Base-by-base conservation (phyloP, 208 protist genomes). In the Kentomonas sorsogonicus region DNA sequence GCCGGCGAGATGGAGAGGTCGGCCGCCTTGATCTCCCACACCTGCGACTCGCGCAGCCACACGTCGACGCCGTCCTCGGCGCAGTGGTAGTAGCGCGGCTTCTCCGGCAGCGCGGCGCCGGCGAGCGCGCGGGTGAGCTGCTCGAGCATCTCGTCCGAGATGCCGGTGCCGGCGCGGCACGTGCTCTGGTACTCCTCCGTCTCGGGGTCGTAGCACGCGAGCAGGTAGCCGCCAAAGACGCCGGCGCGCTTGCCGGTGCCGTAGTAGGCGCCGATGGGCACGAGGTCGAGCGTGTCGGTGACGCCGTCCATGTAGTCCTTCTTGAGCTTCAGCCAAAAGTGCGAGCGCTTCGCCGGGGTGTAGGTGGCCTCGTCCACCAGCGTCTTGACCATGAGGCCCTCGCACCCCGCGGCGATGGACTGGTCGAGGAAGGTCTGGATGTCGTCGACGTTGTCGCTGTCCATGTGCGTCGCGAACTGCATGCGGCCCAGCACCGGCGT, bases 381-480 rank as follows among this genome's bases (percentile, higher is more conserved):
- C 22, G 92, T 96, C 75, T 99, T 99, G 26, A 99, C 83, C 95
- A 99, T 99, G 2, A 99, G 84, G 2, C 99, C 98, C 71, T 99
- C 93, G 58, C 87, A 93, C 34, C 74, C 79, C 60, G 83, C 84
- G 9, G 71, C 72, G 44, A 98, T 91, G n/a, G 96, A 86, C 39
- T 97, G 70, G 23, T 99, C 82, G 1, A 99, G 74, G 51, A 98
- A 99, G 16, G 69, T 71, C 50, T 96, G 68, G 41, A 99, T 97
- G 22, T 98, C 93, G 29, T 98, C 92, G 10, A 86, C 79, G 53
- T 96, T 85, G 48, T 86, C 75, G 26, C 75, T 83, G 66, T 98
- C 83, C n/a, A 91, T 38, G 53, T 77, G 59, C 27, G 69, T 81
- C n/a, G 95, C 96, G 63, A 96, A 98, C 18, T 76, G 58, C 33